Evolutionary conservation across 2,329 filamentous ascomycete species (phyloP).

Genomic region (Arthrinium phaeospermum): DNA sequence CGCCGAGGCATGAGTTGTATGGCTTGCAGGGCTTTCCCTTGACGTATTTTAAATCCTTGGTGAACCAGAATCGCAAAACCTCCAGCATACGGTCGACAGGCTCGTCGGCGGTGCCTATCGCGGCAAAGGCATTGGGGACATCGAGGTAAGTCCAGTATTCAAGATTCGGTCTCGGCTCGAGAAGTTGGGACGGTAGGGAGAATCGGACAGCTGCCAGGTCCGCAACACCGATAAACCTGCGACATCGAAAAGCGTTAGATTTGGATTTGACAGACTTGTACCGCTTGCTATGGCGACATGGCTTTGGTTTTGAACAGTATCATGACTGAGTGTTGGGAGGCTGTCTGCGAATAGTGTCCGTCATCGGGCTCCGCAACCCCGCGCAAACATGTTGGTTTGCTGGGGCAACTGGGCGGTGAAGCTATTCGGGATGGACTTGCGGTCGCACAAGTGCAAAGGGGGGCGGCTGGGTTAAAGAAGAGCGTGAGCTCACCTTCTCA

Average conservation of each 20-base stretch:
- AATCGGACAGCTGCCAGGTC: slow-evolving; percentile 97
- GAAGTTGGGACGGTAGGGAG: slow-evolving; percentile 90
- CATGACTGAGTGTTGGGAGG: background rate
- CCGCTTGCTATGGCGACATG: background rate
- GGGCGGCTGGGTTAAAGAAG: background rate
- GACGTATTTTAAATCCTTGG: slow-evolving; percentile 98
- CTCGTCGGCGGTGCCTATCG: slow-evolving; percentile 87
- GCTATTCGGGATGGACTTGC: slow-evolving; percentile 13
- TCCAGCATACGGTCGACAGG: slow-evolving; percentile 92
- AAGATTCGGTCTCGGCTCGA: slow-evolving; percentile 95
- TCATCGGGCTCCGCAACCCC: slow-evolving; percentile 24
- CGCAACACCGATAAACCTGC: slow-evolving; percentile 91
- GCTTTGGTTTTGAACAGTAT: background rate
- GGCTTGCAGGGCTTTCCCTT: slow-evolving; percentile 99
- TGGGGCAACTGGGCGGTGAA: slow-evolving; percentile 21
- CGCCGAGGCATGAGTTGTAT: slow-evolving; percentile 95
- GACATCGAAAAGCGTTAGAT: slow-evolving; percentile 35
- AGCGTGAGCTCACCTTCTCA: slow-evolving; percentile 74
- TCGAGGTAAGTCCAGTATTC: slow-evolving; percentile 99
- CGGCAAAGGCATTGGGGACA: slow-evolving; percentile 85
- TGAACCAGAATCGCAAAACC: slow-evolving; percentile 96
- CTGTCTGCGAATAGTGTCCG: slow-evolving; percentile 21
- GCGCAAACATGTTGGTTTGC: slow-evolving; percentile 18
- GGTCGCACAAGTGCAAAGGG: background rate
- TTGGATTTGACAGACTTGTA: slow-evolving; percentile 23